phyloP scores from a whole-genome alignment of 2,329 filamentous ascomycete genomes.

The Pseudocercospora eumusae region DNA sequence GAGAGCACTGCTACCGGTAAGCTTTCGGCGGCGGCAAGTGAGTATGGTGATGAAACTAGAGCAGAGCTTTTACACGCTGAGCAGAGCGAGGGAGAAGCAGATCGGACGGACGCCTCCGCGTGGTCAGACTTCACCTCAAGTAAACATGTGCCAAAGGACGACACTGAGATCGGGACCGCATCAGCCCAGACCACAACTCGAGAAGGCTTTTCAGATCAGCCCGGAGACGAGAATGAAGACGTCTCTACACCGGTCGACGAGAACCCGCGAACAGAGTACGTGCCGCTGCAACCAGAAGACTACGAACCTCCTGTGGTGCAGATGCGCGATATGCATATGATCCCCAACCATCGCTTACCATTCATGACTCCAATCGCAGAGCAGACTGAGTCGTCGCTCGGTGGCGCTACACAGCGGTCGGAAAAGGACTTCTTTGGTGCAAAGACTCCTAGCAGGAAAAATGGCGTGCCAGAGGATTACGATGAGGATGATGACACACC shows the following conservation, averaged over 20 bases:
- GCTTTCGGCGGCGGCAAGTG: conserved; percentile 63
- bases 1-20: conserved; percentile 78
- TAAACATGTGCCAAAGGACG: conserved; percentile 64
- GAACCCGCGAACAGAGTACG: conserved; percentile 63
- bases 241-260: conserved; percentile 51
- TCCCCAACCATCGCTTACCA: conserved; percentile 86
- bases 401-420: conserved; percentile 60
- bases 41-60: conserved; percentile 64
- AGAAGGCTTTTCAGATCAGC: conserved; percentile 41
- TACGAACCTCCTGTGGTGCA: conserved; percentile 73
- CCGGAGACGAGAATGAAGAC: conserved; percentile 38
- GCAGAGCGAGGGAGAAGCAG: conserved; percentile 38
- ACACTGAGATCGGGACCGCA: conserved; percentile 41
- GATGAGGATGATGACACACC: conserved; percentile 53
- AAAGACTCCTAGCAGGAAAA: conserved; percentile 75
- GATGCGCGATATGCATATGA: conserved; percentile 75
- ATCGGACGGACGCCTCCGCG: conserved; percentile 61
- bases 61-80: conserved; percentile 52
- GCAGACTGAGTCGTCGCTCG: conserved; percentile 85
- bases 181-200: conserved; percentile 38
- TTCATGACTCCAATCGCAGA: conserved; percentile 99
- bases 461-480: conserved; percentile 43
- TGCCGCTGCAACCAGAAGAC: conserved; percentile 81
- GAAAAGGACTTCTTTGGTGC: conserved; percentile 60
- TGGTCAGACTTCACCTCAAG: conserved; percentile 86